A percentile compares a stretch with the other conserved stretches of the same genome.
Conservation (phyloP, 2,329 filamentous ascomycete species). For the Metarhizium sp. region DNA sequence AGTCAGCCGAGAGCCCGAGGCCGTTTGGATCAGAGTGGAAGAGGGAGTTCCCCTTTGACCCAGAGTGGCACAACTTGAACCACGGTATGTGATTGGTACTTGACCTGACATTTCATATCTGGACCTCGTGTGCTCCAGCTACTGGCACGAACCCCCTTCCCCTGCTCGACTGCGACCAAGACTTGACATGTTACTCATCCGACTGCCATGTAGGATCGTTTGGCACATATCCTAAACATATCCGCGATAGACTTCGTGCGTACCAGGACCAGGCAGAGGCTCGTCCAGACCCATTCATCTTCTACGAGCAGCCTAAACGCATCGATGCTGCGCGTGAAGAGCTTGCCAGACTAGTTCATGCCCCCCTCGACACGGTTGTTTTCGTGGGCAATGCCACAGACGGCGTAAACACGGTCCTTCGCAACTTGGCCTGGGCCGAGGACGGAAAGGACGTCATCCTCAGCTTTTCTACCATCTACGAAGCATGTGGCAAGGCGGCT, state of each 20-base stretch:
- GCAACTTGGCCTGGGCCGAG: constrained; percentile 56
- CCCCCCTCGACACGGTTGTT: constrained; percentile 56
- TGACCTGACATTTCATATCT: no score
- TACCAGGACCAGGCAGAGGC: constrained; percentile 61
- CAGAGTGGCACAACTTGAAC: constrained; percentile 64
- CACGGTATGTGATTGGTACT: constrained; percentile 46
- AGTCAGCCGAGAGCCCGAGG: neutral
- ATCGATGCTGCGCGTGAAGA: constrained; percentile 61
- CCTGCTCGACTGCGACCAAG: no score
- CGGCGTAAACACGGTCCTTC: constrained; percentile 69
- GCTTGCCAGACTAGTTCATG: constrained; percentile 57
- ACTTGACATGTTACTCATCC: neutral
- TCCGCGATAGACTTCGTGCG: constrained; percentile 50
- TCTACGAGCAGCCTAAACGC: constrained; percentile 52
- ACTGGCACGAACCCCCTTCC: no score
- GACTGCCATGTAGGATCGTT: constrained; percentile 53
- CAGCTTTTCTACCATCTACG: constrained; percentile 72
- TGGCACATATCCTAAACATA: constrained; percentile 58
- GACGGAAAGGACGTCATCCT: constrained; percentile 72
- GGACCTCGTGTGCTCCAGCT: no score
- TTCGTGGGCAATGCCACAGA: constrained; percentile 76
- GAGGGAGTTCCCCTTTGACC: constrained; percentile 60
- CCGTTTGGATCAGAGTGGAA: constrained; percentile 33
- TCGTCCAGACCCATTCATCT: constrained; percentile 66
- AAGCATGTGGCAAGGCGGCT: constrained; percentile 64